Base-by-base conservation (phyloP, 768 basidiomycete genomes). In the Coprinellus aureogranulatus region DNA sequence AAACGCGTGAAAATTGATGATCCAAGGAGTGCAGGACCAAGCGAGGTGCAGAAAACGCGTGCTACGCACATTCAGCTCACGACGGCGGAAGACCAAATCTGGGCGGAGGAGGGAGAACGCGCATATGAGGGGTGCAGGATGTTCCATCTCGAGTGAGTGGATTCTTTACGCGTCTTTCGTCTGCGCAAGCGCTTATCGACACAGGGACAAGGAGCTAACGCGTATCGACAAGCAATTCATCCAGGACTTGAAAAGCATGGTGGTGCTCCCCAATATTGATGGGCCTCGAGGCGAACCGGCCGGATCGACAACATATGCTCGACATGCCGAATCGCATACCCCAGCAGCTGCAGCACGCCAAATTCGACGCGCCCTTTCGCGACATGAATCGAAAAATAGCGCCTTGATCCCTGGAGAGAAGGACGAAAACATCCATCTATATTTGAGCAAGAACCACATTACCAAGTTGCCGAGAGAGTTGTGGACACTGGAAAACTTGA, bases 391-490 rank as follows among this genome's bases (percentile, higher is more conserved):
- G 11, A 62, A 71, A 9, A 67, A 70, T 23, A 65, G 63, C 10
- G 65, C 70, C 2, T 61, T 77, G 22, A 37, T 75, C 31, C 61
- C 53, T 34, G 76, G 78, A 1, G 68, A 77, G 39, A 75, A 79
- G 9, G 75, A 75, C 63, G 75, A 82, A 49, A 73, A 82, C 34
- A 72, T 89, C 3, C 77, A 82, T 27, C 70, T 92, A 4, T 86
- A 77, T 59, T 78, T 90, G 0, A 78, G 75, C 18, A 64, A 70
- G 4, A 89, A 90, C 63, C 59, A 54, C 22, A 86, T 92, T 28
- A 68, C 73, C 0, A 67, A 62, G 10, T 68, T 92, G 3, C 89
- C 89, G 3, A 63, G 66, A 1, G 80, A 85, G 58, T 67, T 92
- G 3, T 87, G 89, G 64, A 68, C 66, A 2, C 67, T 90, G 39